These are phyloP conservation scores for Metarhizium rileyi DNA, from an alignment of 2,329 filamentous ascomycete genomes.

Conservation along the genomic window DNA sequence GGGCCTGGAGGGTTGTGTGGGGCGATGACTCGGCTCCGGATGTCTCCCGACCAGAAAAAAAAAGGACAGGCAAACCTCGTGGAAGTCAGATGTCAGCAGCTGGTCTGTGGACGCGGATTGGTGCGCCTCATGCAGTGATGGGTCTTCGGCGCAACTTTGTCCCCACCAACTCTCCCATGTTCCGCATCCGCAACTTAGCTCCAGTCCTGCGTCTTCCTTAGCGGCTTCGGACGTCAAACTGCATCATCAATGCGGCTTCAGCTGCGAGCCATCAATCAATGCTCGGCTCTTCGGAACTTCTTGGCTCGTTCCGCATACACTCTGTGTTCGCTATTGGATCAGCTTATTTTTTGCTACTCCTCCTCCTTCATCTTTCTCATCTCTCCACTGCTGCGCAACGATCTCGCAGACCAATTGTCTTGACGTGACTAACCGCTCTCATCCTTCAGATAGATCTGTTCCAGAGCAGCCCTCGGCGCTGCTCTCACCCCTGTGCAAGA, in stretches of 20 bases:
- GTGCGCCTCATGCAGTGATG: not conserved
- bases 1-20: constrained; percentile 1
- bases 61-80: constrained; percentile 1
- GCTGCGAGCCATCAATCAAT: too few relatives aligned
- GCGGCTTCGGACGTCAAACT: constrained; percentile 3
- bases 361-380: not conserved
- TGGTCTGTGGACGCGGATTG: not conserved
- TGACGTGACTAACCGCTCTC: not conserved
- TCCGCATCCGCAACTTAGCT: too few relatives aligned
- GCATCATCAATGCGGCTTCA: too few relatives aligned
- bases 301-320: not conserved
- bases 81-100: constrained; percentile 4
- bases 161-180: not conserved
- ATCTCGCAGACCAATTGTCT: not conserved
- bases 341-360: not conserved
- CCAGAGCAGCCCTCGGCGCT: constrained; percentile 15
- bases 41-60: constrained; percentile 1
- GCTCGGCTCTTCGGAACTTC: not conserved
- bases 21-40: constrained; percentile 5
- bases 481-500: constrained; percentile 12
- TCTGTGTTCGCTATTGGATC: not conserved
- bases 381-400: not conserved
- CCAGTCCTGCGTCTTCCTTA: not conserved
- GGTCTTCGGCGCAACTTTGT: not conserved
- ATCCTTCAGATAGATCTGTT: constrained; percentile 9